Evolutionary conservation across 73 alveolate genomes (phyloP).

Genomic region (Halteria grandinella): DNA sequence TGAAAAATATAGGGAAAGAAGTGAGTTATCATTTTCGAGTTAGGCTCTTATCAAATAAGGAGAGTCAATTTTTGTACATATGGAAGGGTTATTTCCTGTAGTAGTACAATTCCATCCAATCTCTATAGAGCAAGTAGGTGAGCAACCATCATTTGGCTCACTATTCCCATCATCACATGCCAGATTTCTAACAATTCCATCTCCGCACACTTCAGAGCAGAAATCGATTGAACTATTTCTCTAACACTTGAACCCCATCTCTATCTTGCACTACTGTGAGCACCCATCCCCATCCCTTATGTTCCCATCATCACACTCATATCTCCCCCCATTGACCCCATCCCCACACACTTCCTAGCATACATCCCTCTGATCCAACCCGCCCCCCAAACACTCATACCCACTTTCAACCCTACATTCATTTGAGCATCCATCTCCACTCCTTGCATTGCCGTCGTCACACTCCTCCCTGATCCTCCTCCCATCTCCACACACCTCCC

Average conservation of each 20-base stretch:
- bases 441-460: constrained; percentile 69
- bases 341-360: constrained; percentile 71
- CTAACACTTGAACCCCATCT: constrained; percentile 67
- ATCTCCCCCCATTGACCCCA: constrained; percentile 16
- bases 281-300: constrained; percentile 66
- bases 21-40: constrained; percentile 4
- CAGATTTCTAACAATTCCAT: constrained; percentile 28
- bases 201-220: constrained; percentile 69
- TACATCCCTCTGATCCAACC: constrained; percentile 33
- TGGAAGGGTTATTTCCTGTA: constrained; percentile 1
- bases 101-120: constrained; percentile 41
- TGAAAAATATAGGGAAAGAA: no score
- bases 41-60: constrained; percentile 24
- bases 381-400: constrained; percentile 63
- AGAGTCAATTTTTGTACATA: constrained; percentile 1
- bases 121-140: constrained; percentile 27
- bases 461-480: constrained; percentile 54
- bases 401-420: constrained; percentile 60
- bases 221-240: constrained; percentile 36
- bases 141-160: constrained; percentile 50
- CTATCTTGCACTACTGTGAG: constrained; percentile 38
- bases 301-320: constrained; percentile 73
- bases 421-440: constrained; percentile 72
- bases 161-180: constrained; percentile 55
- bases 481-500: constrained; percentile 66